These are phyloP conservation scores for Pseudocercospora fuligena DNA, from an alignment of 2,329 filamentous ascomycete genomes.

Conservation along the genomic window DNA sequence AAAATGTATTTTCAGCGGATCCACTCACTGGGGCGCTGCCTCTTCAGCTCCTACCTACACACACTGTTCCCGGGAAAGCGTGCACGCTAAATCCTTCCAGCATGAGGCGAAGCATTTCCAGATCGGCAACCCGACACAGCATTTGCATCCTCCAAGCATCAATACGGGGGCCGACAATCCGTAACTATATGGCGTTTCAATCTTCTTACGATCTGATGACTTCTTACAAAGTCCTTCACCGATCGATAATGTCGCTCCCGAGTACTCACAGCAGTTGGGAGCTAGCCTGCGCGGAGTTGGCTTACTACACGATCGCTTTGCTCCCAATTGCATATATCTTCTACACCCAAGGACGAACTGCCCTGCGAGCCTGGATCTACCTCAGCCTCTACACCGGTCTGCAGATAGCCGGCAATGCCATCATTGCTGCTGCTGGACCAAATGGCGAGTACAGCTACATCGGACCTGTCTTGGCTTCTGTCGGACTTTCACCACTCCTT, in stretches of 20 bases:
- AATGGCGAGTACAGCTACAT: not conserved
- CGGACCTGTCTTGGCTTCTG: constrained; percentile 11
- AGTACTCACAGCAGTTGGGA: not conserved
- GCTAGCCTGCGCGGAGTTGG: constrained; percentile 7
- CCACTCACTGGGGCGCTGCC: not conserved
- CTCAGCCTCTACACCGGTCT: constrained; percentile 10
- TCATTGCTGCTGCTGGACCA: constrained; percentile 15
- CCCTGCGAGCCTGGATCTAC: constrained; percentile 15
- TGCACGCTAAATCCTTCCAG: too few relatives aligned
- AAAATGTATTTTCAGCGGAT: not conserved
- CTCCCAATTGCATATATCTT: constrained; percentile 15
- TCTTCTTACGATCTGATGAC: too few relatives aligned
- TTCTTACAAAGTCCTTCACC: too few relatives aligned
- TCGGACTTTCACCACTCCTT: constrained; percentile 15
- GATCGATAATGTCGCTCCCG: too few relatives aligned
- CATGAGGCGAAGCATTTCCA: too few relatives aligned
- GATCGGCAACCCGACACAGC: too few relatives aligned
- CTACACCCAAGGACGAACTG: constrained; percentile 14
- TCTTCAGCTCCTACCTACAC: too few relatives aligned
- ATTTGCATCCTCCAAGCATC: not conserved
- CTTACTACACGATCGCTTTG: constrained; percentile 7
- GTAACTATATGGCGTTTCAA: not conserved
- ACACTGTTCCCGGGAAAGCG: too few relatives aligned
- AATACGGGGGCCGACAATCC: not conserved
- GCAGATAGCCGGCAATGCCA: constrained; percentile 15